These are phyloP conservation scores for Nyssa sinensis DNA, from an alignment of 148 eudicot species.

Conservation along the genomic window DNA sequence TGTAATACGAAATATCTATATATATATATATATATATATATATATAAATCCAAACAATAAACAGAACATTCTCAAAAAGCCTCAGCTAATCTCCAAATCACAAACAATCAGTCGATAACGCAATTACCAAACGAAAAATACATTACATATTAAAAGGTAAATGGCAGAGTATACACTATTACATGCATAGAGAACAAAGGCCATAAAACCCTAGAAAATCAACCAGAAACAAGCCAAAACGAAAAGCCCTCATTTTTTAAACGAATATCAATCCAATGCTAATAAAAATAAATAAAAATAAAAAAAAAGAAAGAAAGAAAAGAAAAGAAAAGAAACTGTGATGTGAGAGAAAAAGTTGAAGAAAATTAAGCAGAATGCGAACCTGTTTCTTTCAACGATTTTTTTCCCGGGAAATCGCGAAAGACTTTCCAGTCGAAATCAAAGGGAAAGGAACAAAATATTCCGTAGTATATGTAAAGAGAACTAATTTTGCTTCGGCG, in stretches of 20 bases:
- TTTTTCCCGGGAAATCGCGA: constrained; percentile 1
- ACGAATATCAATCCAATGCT: background rate
- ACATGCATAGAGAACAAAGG: background rate
- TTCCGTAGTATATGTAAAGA: constrained; percentile 1
- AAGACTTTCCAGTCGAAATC: constrained; percentile 1
- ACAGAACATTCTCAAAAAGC: background rate
- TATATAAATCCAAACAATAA: background rate
- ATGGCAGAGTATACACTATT: background rate
- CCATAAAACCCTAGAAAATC: constrained; percentile 1
- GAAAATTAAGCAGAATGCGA: background rate
- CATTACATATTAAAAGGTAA: background rate
- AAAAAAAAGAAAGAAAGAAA: background rate
- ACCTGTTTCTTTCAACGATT: background rate
- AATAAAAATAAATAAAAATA: background rate
- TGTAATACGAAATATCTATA: no score
- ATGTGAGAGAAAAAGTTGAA: background rate
- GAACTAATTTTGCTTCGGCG: constrained; percentile 1
- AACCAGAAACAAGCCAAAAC: background rate
- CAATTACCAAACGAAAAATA: no score
- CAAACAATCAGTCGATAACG: background rate
- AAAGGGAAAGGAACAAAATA: background rate
- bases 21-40: background rate
- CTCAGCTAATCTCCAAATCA: background rate
- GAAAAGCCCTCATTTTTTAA: background rate
- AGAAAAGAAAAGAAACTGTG: no score